A percentile compares a stretch with the other conserved stretches of the same genome.
Evolutionary conservation across 1,284 basidiomycete genomes (phyloP).

Genomic region (Ceratobasidium sp.): DNA sequence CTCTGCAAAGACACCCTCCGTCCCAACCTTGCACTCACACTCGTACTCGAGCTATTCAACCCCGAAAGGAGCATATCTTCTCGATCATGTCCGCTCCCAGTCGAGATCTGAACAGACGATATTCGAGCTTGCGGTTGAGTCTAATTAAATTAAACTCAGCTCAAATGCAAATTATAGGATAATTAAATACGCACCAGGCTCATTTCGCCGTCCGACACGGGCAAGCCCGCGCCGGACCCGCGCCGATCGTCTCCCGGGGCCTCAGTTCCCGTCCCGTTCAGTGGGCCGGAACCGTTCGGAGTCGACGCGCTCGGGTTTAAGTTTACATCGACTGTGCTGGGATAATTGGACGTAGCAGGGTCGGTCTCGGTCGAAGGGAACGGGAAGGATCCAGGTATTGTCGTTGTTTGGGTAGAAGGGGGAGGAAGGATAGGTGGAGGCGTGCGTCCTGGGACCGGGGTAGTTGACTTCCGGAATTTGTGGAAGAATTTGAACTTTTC

Average conservation of each 20-base stretch:
- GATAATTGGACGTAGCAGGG: neutral
- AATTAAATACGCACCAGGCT: neutral
- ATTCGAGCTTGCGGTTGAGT: conserved; percentile 37
- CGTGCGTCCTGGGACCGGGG: conserved; percentile 25
- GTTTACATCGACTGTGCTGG: neutral
- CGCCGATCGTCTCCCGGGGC: neutral
- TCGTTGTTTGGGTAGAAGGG: conserved; percentile 6
- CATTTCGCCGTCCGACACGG: conserved; percentile 3
- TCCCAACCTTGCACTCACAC: conserved; percentile 26
- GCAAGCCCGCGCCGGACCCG: conserved; percentile 4
- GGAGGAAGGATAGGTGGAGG: conserved; percentile 22
- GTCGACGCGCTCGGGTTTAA: neutral
- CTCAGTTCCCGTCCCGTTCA: conserved; percentile 2
- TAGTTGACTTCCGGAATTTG: conserved; percentile 39
- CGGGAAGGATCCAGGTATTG: neutral
- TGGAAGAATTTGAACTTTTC: conserved; percentile 77
- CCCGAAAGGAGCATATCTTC: conserved; percentile 7
- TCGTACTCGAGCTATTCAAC: neutral
- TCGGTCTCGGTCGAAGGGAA: conserved; percentile 32
- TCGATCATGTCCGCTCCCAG: conserved; percentile 39
- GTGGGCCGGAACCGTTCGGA: neutral
- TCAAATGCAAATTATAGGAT: neutral
- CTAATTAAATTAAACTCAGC: neutral
- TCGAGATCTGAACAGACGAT: conserved; percentile 44
- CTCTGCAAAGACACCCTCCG: conserved; percentile 41